Conservation (phyloP, 2,329 filamentous ascomycete genomes). For the Beauveria caledonica region DNA sequence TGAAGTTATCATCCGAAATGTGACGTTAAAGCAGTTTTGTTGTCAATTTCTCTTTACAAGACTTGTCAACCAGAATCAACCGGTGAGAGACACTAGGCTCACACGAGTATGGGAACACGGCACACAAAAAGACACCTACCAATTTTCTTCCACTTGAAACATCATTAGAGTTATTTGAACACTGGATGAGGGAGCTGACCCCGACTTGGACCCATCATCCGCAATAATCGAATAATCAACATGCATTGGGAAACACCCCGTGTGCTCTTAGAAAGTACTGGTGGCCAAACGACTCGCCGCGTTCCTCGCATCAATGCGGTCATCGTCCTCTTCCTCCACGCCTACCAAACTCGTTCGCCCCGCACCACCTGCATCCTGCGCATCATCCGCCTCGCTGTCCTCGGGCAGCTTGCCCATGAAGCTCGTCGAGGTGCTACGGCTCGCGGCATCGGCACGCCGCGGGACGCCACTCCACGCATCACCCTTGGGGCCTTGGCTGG, state of each 20-base stretch:
- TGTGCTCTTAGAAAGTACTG: slow-evolving; percentile 66
- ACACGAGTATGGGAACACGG: no score
- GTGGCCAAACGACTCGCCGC: slow-evolving; percentile 88
- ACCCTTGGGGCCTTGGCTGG: slow-evolving; percentile 92
- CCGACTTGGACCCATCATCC: background rate
- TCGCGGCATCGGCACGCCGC: slow-evolving; percentile 68
- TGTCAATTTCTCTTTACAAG: no score
- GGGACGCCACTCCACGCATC: slow-evolving; percentile 96
- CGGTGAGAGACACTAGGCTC: no score
- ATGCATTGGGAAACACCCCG: background rate
- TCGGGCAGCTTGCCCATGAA: slow-evolving; percentile 57
- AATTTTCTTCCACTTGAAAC: background rate
- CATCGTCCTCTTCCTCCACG: slow-evolving; percentile 79
- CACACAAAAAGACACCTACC: background rate
- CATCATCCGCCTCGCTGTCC: slow-evolving; percentile 45
- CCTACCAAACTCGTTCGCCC: slow-evolving; percentile 46
- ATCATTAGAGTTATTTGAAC: slow-evolving; percentile 1
- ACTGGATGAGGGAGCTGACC: background rate
- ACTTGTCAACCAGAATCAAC: no score
- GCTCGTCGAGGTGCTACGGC: slow-evolving; percentile 67
- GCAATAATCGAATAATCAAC: background rate
- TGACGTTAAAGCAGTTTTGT: no score
- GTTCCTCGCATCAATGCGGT: slow-evolving; percentile 90
- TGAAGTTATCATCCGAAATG: no score
- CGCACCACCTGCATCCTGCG: slow-evolving; percentile 30